Evolutionary conservation across 1,284 basidiomycete species (phyloP).

Genomic region (Neonothopanus nambi): DNA sequence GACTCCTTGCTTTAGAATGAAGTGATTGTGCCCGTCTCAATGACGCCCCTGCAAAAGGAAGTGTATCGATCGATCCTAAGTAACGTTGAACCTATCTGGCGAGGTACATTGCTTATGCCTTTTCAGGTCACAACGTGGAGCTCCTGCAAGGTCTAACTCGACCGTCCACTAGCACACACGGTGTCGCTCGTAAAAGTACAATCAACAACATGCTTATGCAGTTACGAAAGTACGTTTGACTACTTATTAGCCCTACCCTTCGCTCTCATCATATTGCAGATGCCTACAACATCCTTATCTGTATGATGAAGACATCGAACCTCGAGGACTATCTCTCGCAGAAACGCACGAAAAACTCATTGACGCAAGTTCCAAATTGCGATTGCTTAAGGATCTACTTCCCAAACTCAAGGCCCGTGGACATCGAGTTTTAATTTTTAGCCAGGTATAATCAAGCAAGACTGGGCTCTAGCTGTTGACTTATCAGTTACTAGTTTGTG

Average conservation of each 20-base stretch:
- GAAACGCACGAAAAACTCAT: constrained; percentile 82
- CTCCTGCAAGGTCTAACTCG: constrained; percentile 61
- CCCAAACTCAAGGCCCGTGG: constrained; percentile 88
- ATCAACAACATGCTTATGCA: constrained; percentile 88
- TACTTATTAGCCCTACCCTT: background rate
- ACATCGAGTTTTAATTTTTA: constrained; percentile 95
- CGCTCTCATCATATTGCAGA: constrained; percentile 37
- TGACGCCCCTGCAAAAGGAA: constrained; percentile 87
- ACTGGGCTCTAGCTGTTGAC: background rate
- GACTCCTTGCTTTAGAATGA: constrained; percentile 58
- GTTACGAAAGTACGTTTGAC: constrained; percentile 65
- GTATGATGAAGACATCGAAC: constrained; percentile 81
- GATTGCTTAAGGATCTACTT: constrained; percentile 79
- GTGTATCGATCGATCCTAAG: constrained; percentile 85
- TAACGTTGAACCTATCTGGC: constrained; percentile 29
- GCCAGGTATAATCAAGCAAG: constrained; percentile 68
- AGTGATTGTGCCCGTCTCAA: constrained; percentile 89
- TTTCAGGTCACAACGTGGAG: constrained; percentile 66
- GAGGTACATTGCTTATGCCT: constrained; percentile 2
- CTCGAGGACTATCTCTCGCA: constrained; percentile 54
- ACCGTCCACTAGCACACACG: constrained; percentile 35
- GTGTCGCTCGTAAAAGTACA: constrained; percentile 42
- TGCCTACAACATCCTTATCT: constrained; percentile 92
- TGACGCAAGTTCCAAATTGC: constrained; percentile 86
- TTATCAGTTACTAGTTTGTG: constrained; percentile 63